A percentile compares a stretch with the other conserved stretches of the same genome.
Evolutionary conservation across 371 early-diverging fungal species (phyloP).

Genomic region (Rhizomucor pusillus): DNA sequence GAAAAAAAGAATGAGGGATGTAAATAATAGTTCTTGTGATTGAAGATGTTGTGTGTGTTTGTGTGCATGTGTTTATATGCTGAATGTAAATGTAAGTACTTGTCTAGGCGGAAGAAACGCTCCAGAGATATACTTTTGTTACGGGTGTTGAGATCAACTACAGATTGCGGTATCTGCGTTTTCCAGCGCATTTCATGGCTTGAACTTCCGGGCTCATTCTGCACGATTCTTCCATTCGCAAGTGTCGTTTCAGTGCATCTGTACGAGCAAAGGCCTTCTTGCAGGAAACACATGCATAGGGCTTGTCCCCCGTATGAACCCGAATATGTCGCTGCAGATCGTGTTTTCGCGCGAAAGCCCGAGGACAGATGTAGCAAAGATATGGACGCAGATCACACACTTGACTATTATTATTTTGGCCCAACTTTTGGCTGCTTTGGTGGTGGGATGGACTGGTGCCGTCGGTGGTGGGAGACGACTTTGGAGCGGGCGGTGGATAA

Average conservation of each 20-base stretch:
- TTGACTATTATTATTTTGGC: too few relatives aligned
- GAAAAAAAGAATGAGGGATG: too few relatives aligned
- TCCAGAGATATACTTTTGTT: too few relatives aligned
- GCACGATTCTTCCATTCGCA: slow-evolving; percentile 50
- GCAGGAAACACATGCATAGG: slow-evolving; percentile 55
- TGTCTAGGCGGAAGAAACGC: too few relatives aligned
- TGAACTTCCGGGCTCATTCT: slow-evolving; percentile 40
- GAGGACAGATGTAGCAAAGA: slow-evolving; percentile 20
- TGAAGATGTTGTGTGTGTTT: too few relatives aligned
- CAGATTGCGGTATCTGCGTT: slow-evolving; percentile 24
- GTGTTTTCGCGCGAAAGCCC: slow-evolving; percentile 38
- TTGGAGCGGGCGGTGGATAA: too few relatives aligned
- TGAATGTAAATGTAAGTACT: too few relatives aligned
- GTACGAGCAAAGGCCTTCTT: slow-evolving; percentile 61
- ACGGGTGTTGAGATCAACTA: slow-evolving; percentile 3
- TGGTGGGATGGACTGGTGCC: too few relatives aligned
- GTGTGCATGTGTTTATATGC: too few relatives aligned
- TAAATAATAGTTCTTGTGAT: too few relatives aligned
- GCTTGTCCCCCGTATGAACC: slow-evolving; percentile 62
- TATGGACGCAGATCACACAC: slow-evolving; percentile 7
- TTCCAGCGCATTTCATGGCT: slow-evolving; percentile 32
- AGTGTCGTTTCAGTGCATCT: slow-evolving; percentile 60
- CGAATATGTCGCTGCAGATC: slow-evolving; percentile 40
- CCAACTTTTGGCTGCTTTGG: too few relatives aligned
- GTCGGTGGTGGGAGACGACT: too few relatives aligned